Percentiles rank a stretch among this genome's conserved stretches.
Conservation (phyloP, 345 rosid species). For the Arabis hirsuta region DNA sequence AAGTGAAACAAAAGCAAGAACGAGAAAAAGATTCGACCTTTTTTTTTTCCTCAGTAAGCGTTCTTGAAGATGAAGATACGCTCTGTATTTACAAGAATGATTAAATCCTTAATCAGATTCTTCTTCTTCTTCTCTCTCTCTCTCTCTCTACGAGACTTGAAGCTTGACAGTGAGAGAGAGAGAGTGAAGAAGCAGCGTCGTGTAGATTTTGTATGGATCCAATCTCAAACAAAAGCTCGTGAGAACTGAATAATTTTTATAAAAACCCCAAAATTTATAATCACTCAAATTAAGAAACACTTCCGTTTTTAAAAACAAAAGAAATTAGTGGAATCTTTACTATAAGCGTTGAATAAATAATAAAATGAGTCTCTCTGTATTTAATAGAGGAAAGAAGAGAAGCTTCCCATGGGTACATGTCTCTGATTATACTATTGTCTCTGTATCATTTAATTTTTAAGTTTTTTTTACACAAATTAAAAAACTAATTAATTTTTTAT, state of each 20-base stretch:
- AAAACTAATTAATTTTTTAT: too few species aligned
- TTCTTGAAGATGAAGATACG: conserved; percentile 32
- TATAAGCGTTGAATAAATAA: conserved; percentile 17
- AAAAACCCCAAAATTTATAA: background rate
- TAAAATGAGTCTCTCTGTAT: conserved; percentile 7
- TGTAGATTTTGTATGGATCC: conserved; percentile 57
- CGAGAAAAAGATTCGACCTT: background rate
- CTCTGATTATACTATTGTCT: background rate
- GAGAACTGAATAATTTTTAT: conserved; percentile 33
- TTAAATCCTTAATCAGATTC: conserved; percentile 16
- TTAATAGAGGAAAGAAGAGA: conserved; percentile 38
- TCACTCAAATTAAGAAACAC: conserved; percentile 20
- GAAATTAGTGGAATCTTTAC: conserved; percentile 21
- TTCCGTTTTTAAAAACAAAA: background rate
- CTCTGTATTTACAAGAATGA: conserved; percentile 35
- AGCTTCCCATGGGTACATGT: conserved; percentile 41
- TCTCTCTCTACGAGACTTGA: conserved; percentile 3
- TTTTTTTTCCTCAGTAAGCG: conserved; percentile 43
- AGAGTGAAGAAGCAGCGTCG: conserved; percentile 33
- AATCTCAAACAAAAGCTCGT: conserved; percentile 57
- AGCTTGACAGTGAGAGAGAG: conserved; percentile 31
- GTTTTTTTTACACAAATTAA: too few species aligned
- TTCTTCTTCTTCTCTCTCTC: conserved; percentile 17
- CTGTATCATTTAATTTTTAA: too few species aligned
- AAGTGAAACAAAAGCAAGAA: conserved; percentile 13